Percentiles rank a stretch among this genome's conserved stretches.
phyloP scores from a whole-genome alignment of 306 rosid genomes.

The Hippophae gyantsensis region DNA sequence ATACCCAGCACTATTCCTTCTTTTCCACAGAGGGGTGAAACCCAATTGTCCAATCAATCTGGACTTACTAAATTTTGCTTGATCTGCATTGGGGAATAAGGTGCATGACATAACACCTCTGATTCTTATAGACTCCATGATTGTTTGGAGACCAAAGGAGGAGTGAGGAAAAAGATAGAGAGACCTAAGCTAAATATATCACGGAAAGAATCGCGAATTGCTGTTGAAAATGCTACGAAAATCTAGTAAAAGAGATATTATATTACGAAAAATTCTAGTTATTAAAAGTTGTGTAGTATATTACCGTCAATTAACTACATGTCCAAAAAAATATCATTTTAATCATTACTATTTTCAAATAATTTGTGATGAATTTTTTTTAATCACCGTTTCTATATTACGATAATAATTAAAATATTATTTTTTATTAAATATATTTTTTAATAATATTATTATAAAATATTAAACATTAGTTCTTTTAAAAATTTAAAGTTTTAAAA shows the following conservation, averaged over 20 bases:
- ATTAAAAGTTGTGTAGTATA: too few relatives aligned
- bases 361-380: too few relatives aligned
- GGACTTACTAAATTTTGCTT: not conserved
- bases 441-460: too few relatives aligned
- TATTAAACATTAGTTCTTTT: too few relatives aligned
- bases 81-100: slow-evolving; percentile 12
- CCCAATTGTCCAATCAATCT: slow-evolving; percentile 12
- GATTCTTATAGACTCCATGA: slow-evolving; percentile 46
- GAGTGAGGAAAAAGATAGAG: slow-evolving; percentile 5
- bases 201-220: slow-evolving; percentile 34
- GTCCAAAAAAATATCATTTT: too few relatives aligned
- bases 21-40: slow-evolving; percentile 18
- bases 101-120: slow-evolving; percentile 20
- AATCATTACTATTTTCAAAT: too few relatives aligned
- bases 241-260: not conserved
- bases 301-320: too few relatives aligned
- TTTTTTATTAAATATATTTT: too few relatives aligned
- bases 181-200: slow-evolving; percentile 1
- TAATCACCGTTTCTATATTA: too few relatives aligned
- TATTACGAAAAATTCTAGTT: not conserved
- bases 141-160: not conserved
- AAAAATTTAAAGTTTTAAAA: too few relatives aligned
- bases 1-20: slow-evolving; percentile 6
- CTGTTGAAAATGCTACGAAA: slow-evolving; percentile 10
- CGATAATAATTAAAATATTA: too few relatives aligned